Percentiles rank a stretch among this genome's conserved stretches.
These are phyloP conservation scores for Cnidoscolus chayamansa DNA, from an alignment of 441 rosid species.

Conservation along the genomic window DNA sequence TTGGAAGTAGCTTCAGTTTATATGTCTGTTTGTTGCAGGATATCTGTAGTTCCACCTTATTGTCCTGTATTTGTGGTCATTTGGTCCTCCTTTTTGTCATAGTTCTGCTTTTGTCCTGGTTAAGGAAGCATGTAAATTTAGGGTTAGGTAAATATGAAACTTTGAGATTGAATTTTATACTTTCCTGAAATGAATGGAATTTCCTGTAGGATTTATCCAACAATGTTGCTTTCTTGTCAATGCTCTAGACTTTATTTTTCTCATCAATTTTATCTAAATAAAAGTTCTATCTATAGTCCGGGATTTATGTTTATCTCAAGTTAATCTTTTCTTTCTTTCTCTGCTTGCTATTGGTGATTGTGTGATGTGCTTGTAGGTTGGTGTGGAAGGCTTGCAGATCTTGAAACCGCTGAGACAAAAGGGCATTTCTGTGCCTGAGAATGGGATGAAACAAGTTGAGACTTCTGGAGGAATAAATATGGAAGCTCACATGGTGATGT, in stretches of 20 bases:
- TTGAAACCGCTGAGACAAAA: conserved; percentile 63
- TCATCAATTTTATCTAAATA: not conserved
- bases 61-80: not conserved
- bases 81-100: not conserved
- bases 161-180: not conserved
- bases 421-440: conserved; percentile 37
- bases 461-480: conserved; percentile 62
- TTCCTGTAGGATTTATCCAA: not conserved
- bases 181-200: not conserved
- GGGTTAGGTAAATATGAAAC: not conserved
- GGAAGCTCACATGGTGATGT: conserved; percentile 62
- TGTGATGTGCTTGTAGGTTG: conserved; percentile 48
- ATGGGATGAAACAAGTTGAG: conserved; percentile 55
- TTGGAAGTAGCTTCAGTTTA: conserved; percentile 4
- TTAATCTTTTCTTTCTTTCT: not conserved
- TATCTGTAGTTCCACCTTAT: not conserved
- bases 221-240: not conserved
- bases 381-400: conserved; percentile 74
- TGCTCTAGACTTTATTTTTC: not conserved
- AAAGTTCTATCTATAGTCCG: not conserved
- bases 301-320: not conserved
- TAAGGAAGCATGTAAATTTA: not conserved
- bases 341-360: conserved; percentile 21
- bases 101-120: too few relatives aligned
- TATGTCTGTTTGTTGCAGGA: not conserved